Conservation (phyloP, 2,329 filamentous ascomycete species). For the Conoideocrella luteorostrata region DNA sequence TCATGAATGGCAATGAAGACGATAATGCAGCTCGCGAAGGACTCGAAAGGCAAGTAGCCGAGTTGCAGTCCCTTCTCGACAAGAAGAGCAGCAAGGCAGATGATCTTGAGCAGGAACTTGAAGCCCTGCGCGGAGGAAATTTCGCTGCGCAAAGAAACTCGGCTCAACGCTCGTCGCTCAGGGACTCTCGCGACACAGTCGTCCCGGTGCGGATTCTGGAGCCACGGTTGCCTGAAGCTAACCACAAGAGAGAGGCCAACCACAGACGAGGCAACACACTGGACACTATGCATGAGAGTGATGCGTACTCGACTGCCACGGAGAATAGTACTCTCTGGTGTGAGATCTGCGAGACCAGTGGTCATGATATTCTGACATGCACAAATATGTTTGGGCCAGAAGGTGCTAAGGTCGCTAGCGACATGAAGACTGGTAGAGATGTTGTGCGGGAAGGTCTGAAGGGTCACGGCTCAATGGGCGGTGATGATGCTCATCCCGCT, state of each 20-base stretch:
- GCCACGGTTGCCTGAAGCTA: conserved; percentile 38
- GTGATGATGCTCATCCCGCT: conserved; percentile 43
- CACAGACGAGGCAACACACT: conserved; percentile 40
- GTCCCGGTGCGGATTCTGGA: conserved; percentile 48
- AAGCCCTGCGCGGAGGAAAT: conserved; percentile 48
- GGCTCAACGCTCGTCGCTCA: conserved; percentile 48
- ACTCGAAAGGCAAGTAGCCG: conserved; percentile 73
- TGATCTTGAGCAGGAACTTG: conserved; percentile 78
- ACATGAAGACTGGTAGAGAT: conserved; percentile 28
- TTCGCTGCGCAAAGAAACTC: conserved; percentile 20
- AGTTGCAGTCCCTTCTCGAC: conserved; percentile 67
- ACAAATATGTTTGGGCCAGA: conserved; percentile 73
- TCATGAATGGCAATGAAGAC: conserved; percentile 21
- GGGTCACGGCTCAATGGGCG: conserved; percentile 29
- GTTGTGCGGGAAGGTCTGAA: conserved; percentile 29
- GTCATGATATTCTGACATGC: conserved; percentile 91
- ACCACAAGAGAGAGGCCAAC: conserved; percentile 35
- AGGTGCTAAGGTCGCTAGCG: conserved; percentile 26
- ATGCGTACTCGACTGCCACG: conserved; percentile 61
- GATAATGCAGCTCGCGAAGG: conserved; percentile 46
- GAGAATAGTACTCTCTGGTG: conserved; percentile 78
- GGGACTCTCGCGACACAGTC: conserved; percentile 62
- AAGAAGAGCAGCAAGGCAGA: conserved; percentile 70
- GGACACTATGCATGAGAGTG: conserved; percentile 65
- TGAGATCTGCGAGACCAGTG: conserved; percentile 87